A percentile compares a stretch with the other conserved stretches of the same genome.
Conservation (phyloP, 331 rosid species). For the Telfairia occidentalis region DNA sequence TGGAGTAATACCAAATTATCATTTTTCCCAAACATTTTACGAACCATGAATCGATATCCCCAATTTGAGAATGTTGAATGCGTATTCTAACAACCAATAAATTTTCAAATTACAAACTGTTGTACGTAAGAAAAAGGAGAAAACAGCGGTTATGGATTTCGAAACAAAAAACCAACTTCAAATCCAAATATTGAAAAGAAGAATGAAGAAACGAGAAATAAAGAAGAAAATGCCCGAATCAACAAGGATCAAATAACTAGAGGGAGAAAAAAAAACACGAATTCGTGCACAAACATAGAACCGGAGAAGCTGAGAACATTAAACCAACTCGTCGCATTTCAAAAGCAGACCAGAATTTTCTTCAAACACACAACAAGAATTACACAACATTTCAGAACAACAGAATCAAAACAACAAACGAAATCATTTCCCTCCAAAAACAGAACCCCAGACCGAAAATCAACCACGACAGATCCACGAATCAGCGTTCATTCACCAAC, state of each 20-base stretch:
- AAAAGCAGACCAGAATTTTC: background rate
- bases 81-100: background rate
- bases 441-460: background rate
- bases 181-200: background rate
- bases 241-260: background rate
- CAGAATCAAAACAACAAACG: background rate
- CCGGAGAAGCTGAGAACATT: background rate
- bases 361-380: background rate
- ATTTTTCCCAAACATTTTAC: background rate
- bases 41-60: background rate
- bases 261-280: background rate
- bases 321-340: background rate
- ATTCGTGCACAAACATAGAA: background rate
- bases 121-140: background rate
- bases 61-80: background rate
- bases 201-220: background rate
- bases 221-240: background rate
- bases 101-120: background rate
- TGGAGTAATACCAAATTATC: background rate
- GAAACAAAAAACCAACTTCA: background rate
- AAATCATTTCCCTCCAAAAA: background rate
- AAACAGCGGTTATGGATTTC: background rate
- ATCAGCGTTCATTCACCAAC: background rate
- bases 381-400: background rate
- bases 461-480: constrained; percentile 1